These are phyloP conservation scores for Prosopis cineraria DNA, from an alignment of 306 rosid genomes.

Conservation along the genomic window DNA sequence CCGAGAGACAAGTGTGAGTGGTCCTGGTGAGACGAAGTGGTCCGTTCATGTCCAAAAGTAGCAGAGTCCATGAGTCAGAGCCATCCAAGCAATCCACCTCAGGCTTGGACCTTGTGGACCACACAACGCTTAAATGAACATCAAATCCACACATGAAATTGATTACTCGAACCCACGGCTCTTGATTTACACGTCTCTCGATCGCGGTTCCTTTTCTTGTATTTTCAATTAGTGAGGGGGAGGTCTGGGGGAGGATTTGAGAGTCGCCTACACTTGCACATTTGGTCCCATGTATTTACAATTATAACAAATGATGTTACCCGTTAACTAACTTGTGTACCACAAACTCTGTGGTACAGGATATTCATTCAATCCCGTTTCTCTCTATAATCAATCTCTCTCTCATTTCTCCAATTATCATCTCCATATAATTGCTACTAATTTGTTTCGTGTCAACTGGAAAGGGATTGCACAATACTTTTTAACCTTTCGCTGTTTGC, in stretches of 20 bases:
- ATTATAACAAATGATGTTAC: conserved; percentile 55
- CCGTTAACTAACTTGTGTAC: conserved; percentile 43
- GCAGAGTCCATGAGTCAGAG: conserved; percentile 52
- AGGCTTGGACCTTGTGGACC: conserved; percentile 40
- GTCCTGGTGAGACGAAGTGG: conserved; percentile 52
- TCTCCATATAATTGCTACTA: conserved; percentile 27
- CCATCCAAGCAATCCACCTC: conserved; percentile 28
- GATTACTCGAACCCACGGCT: conserved; percentile 47
- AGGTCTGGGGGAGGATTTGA: conserved; percentile 29
- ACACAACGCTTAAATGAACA: conserved; percentile 38
- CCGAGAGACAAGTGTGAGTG: conserved; percentile 34
- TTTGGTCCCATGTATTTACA: conserved; percentile 46
- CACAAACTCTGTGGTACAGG: conserved; percentile 27
- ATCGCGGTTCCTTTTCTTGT: conserved; percentile 12
- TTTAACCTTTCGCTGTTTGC: conserved; percentile 5
- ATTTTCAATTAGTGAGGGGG: background rate
- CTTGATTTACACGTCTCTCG: conserved; percentile 29
- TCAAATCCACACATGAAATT: conserved; percentile 46
- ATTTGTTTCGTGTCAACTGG: conserved; percentile 23
- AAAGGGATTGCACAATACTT: conserved; percentile 12
- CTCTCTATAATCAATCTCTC: background rate
- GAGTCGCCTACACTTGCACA: conserved; percentile 34
- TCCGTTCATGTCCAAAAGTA: conserved; percentile 37
- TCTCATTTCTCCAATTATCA: conserved; percentile 21
- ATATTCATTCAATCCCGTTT: conserved; percentile 22